Evolutionary conservation across 306 rosid species (phyloP).

Genomic region (Neltuma alba): DNA sequence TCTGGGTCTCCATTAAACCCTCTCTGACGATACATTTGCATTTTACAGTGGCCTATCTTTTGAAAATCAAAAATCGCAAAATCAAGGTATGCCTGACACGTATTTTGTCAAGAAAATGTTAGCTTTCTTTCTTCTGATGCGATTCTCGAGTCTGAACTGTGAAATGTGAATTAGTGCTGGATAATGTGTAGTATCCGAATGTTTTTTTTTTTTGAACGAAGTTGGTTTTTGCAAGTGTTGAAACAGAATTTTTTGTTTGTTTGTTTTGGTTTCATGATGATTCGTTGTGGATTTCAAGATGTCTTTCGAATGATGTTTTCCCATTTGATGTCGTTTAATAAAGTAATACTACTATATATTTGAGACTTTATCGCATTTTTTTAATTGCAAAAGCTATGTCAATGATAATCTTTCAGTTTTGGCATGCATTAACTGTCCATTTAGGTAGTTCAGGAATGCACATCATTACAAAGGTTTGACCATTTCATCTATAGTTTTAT

Average conservation of each 20-base stretch:
- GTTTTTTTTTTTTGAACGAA: background rate
- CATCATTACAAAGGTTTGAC: no score
- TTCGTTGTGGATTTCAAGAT: background rate
- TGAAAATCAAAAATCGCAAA: background rate
- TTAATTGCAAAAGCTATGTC: background rate
- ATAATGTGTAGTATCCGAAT: background rate
- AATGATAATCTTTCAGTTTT: background rate
- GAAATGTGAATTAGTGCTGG: background rate
- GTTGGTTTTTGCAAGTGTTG: background rate
- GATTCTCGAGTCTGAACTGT: no score
- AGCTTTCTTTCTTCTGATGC: no score
- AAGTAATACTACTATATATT: background rate
- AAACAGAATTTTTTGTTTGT: background rate
- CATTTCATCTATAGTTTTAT: no score
- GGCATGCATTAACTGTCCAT: background rate
- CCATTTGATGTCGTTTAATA: background rate
- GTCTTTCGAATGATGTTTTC: background rate
- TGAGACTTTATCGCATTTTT: background rate
- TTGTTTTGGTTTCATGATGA: background rate
- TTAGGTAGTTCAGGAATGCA: background rate
- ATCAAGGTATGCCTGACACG: no score
- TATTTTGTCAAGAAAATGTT: no score
- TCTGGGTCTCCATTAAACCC: background rate
- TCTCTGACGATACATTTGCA: conserved; percentile 1
- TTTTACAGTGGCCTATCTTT: conserved; percentile 9